Evolutionary conservation across 495 filamentous ascomycete genomes (phyloP).

Genomic region (Neurospora terricola): DNA sequence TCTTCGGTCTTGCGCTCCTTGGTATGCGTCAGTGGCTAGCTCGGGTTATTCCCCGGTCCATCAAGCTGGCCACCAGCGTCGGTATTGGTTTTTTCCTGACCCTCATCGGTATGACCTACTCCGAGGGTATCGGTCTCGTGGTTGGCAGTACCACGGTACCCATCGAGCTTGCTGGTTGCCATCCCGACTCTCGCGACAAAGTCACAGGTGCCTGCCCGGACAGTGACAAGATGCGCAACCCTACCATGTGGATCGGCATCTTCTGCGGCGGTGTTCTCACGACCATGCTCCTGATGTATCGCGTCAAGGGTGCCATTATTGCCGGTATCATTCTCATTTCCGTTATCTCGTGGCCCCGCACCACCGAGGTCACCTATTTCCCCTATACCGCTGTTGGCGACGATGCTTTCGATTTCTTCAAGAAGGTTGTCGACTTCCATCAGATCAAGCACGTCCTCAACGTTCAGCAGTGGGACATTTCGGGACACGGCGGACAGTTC

Average conservation of each 20-base stretch:
- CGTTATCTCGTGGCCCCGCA: conserved; percentile 73
- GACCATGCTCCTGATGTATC: conserved; percentile 67
- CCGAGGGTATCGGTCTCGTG: conserved; percentile 66
- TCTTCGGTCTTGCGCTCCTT: conserved; percentile 55
- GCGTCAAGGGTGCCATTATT: conserved; percentile 74
- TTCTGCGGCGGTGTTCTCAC: conserved; percentile 74
- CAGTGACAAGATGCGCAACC: conserved; percentile 58
- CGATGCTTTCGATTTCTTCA: conserved; percentile 69
- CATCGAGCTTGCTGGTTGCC: conserved; percentile 61
- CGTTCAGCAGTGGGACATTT: conserved; percentile 60
- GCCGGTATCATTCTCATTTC: conserved; percentile 70
- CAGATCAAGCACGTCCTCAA: conserved; percentile 54
- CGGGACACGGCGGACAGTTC: conserved; percentile 54
- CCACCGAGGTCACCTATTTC: conserved; percentile 66
- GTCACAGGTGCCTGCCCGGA: conserved; percentile 39
- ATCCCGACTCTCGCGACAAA: conserved; percentile 14
- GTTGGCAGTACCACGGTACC: conserved; percentile 50
- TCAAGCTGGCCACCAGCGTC: conserved; percentile 75
- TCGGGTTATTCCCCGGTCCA: conserved; percentile 61
- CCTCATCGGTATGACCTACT: conserved; percentile 69
- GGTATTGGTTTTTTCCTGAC: conserved; percentile 76
- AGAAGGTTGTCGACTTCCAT: conserved; percentile 71
- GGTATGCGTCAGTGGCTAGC: conserved; percentile 79
- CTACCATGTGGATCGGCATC: conserved; percentile 74
- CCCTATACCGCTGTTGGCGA: conserved; percentile 58